A percentile compares a stretch with the other conserved stretches of the same genome.
phyloP scores from a whole-genome alignment of 1,284 basidiomycete genomes.

The Singerocomus rubriflavus region DNA sequence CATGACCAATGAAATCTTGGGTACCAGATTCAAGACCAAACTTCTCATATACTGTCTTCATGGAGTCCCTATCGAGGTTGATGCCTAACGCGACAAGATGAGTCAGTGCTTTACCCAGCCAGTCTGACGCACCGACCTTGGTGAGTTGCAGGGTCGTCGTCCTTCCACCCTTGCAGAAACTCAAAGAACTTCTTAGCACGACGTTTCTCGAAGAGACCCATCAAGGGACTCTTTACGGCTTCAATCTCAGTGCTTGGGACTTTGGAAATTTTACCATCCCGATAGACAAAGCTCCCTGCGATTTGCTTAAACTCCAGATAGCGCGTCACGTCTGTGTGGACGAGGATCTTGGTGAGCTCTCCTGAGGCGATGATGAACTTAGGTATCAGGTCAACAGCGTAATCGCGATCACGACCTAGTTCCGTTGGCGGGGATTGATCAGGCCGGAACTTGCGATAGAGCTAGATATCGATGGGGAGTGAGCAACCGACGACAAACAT shows the following conservation, averaged over 20 bases:
- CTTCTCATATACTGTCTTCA: conserved; percentile 94
- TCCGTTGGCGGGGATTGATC: conserved; percentile 69
- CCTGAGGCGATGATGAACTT: conserved; percentile 99
- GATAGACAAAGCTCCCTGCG: conserved; percentile 96
- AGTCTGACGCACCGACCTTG: conserved; percentile 60
- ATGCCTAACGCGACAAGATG: conserved; percentile 52
- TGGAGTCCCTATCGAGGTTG: conserved; percentile 82
- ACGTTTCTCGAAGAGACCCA: conserved; percentile 99
- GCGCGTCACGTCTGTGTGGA: conserved; percentile 98
- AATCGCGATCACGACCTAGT: conserved; percentile 92
- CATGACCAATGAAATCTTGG: conserved; percentile 99
- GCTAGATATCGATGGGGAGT: conserved; percentile 46
- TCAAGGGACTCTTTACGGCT: conserved; percentile 90
- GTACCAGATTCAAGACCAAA: conserved; percentile 97
- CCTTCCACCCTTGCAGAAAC: conserved; percentile 94
- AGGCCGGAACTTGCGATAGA: conserved; percentile 94
- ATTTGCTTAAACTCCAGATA: conserved; percentile 99
- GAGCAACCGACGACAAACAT: conserved; percentile 16
- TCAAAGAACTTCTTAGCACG: conserved; percentile 99
- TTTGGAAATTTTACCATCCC: conserved; percentile 96
- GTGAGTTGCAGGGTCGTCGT: conserved; percentile 92
- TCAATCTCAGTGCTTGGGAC: conserved; percentile 98
- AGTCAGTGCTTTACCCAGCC: conserved; percentile 1
- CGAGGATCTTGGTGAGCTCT: conserved; percentile 96
- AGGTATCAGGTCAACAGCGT: conserved; percentile 92